Conservation (phyloP, 192 early-diverging fungal genomes). For the Coemansia sp. region DNA sequence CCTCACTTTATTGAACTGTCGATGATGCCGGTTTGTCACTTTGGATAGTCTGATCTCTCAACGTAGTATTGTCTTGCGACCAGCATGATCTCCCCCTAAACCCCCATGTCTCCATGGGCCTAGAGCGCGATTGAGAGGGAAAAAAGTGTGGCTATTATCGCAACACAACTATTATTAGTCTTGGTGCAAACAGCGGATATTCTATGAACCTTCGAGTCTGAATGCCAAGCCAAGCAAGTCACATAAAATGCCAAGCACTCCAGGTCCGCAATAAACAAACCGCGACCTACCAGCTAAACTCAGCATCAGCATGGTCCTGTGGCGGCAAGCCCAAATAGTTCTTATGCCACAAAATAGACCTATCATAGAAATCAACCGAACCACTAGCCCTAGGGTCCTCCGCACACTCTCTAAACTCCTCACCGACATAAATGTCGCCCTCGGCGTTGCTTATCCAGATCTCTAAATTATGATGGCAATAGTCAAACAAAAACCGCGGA, state of each 20-base stretch:
- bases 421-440: constrained; percentile 40
- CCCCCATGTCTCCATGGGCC: too few relatives aligned
- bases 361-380: constrained; percentile 36
- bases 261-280: background rate
- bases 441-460: constrained; percentile 38
- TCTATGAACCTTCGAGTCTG: background rate
- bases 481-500: constrained; percentile 35
- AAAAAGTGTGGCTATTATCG: background rate
- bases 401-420: constrained; percentile 20
- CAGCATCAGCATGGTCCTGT: constrained; percentile 36
- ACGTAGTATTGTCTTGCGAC: too few relatives aligned
- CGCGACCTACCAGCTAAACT: constrained; percentile 39
- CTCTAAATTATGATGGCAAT: constrained; percentile 43
- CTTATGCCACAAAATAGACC: constrained; percentile 44
- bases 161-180: background rate
- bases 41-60: too few relatives aligned
- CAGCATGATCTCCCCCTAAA: too few relatives aligned
- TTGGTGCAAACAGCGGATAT: too few relatives aligned
- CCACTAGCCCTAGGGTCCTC: constrained; percentile 45
- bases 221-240: background rate
- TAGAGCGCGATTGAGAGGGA: background rate
- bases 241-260: background rate
- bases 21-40: too few relatives aligned
- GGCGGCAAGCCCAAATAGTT: constrained; percentile 49
- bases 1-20: too few relatives aligned